Evolutionary conservation across 2,329 filamentous ascomycete genomes (phyloP).

Genomic region (Gaeumannomyces tritici): DNA sequence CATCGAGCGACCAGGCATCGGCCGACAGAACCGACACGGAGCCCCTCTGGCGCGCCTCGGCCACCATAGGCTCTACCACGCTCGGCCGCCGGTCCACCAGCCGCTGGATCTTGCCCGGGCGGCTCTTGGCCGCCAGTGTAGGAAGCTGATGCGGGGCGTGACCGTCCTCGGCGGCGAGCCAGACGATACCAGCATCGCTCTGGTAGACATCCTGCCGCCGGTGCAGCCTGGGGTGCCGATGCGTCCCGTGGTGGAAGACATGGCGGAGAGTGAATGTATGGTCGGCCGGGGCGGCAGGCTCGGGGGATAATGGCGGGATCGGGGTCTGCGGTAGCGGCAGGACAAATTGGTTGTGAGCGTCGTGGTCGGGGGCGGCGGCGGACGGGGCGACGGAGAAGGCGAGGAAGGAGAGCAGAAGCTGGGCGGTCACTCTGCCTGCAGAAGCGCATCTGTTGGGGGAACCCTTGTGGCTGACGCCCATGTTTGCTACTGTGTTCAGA

Average conservation of each 20-base stretch:
- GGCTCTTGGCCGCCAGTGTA: constrained; percentile 53
- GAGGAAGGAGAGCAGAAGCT: constrained; percentile 57
- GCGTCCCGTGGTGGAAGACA: constrained; percentile 84
- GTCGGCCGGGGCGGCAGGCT: constrained; percentile 37
- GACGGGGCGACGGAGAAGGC: constrained; percentile 40
- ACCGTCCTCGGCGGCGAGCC: constrained; percentile 51
- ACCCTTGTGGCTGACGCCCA: constrained; percentile 14
- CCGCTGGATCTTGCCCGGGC: constrained; percentile 63
- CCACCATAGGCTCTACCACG: constrained; percentile 70
- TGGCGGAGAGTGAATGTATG: constrained; percentile 67
- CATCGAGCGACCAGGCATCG: constrained; percentile 75
- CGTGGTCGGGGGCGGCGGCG: constrained; percentile 19
- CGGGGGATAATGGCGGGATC: constrained; percentile 27
- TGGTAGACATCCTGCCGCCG: constrained; percentile 60
- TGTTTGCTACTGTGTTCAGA: constrained; percentile 7
- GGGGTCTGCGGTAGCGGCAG: constrained; percentile 32
- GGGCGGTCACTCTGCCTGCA: constrained; percentile 52
- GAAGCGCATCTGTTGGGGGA: constrained; percentile 36
- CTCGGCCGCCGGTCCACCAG: constrained; percentile 68
- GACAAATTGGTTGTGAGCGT: constrained; percentile 28
- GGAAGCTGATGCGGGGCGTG: constrained; percentile 39
- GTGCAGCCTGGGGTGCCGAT: constrained; percentile 69
- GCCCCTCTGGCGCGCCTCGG: constrained; percentile 59
- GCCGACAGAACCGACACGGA: constrained; percentile 58
- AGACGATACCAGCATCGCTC: constrained; percentile 46